These are phyloP conservation scores for Calonectria naviculata DNA, from an alignment of 2,329 filamentous ascomycete genomes.

Conservation along the genomic window DNA sequence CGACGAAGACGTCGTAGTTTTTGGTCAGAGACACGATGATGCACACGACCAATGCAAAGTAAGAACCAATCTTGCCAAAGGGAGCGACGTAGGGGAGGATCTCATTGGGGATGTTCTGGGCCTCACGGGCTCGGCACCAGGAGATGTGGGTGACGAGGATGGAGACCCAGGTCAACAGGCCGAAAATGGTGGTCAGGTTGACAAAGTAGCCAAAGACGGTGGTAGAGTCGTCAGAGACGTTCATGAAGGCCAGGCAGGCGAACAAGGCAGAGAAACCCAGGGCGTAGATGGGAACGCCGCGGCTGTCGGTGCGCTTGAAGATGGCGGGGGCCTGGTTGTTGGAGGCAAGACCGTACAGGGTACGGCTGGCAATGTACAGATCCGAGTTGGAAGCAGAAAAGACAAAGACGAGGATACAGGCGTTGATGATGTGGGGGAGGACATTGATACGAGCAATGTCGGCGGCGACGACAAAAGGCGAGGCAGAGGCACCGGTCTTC, in stretches of 20 bases:
- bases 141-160: slow-evolving; percentile 75
- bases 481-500: slow-evolving; percentile 56
- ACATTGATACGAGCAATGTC: slow-evolving; percentile 69
- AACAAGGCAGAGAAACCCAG: slow-evolving; percentile 71
- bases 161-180: slow-evolving; percentile 74
- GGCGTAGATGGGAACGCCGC: slow-evolving; percentile 77
- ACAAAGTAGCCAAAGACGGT: slow-evolving; percentile 73
- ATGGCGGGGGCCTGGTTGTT: slow-evolving; percentile 79
- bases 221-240: slow-evolving; percentile 67
- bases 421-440: slow-evolving; percentile 78
- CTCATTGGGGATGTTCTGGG: slow-evolving; percentile 66
- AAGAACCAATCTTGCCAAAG: slow-evolving; percentile 77
- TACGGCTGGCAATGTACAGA: slow-evolving; percentile 80
- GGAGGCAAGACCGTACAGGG: slow-evolving; percentile 77
- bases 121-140: slow-evolving; percentile 72
- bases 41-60: slow-evolving; percentile 76
- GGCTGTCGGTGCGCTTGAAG: slow-evolving; percentile 76
- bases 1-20: slow-evolving; percentile 80
- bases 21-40: slow-evolving; percentile 82
- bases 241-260: slow-evolving; percentile 76
- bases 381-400: slow-evolving; percentile 84
- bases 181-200: slow-evolving; percentile 75
- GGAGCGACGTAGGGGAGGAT: slow-evolving; percentile 75
- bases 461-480: slow-evolving; percentile 82
- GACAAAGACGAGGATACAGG: slow-evolving; percentile 79